Evolutionary conservation across 768 basidiomycete species (phyloP).

Genomic region (Kwoniella newhampshirensis): DNA sequence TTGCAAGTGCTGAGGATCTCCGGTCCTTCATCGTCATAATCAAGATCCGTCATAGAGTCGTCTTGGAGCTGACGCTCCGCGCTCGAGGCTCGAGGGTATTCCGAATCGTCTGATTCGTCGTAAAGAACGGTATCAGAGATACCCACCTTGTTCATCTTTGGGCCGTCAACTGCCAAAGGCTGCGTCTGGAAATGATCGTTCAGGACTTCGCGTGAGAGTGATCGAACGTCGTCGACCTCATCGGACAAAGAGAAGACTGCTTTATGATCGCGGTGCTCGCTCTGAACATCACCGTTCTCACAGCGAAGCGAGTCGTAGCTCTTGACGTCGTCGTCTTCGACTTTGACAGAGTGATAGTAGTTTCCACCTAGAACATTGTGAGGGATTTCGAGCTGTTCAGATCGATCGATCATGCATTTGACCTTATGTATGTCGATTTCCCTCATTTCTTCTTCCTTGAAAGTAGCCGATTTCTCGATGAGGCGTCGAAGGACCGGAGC

Average conservation of each 20-base stretch:
- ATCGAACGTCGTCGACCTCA: too few species aligned
- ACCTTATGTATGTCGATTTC: too few species aligned
- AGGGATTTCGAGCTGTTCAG: neutral
- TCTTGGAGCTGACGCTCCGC: slow-evolving; percentile 3
- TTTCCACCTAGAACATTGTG: neutral
- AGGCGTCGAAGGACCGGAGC: neutral
- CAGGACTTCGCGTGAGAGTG: too few species aligned
- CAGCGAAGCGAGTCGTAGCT: too few species aligned
- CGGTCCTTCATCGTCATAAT: slow-evolving; percentile 7
- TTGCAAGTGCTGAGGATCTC: neutral
- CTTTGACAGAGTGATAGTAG: neutral
- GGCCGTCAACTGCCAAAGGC: too few species aligned
- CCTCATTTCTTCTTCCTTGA: neutral
- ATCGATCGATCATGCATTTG: neutral
- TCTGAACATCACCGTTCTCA: too few species aligned
- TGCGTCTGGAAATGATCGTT: too few species aligned
- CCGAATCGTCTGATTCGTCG: slow-evolving; percentile 18
- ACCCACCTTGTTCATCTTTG: slow-evolving; percentile 19
- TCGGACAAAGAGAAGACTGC: too few species aligned
- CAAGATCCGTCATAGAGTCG: slow-evolving; percentile 14
- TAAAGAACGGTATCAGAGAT: slow-evolving; percentile 28
- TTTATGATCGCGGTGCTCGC: too few species aligned
- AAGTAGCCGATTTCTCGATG: neutral
- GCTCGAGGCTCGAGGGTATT: slow-evolving; percentile 7
- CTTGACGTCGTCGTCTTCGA: neutral